Conservation (phyloP, 768 basidiomycete genomes). For the Wakefieldia striispora region DNA sequence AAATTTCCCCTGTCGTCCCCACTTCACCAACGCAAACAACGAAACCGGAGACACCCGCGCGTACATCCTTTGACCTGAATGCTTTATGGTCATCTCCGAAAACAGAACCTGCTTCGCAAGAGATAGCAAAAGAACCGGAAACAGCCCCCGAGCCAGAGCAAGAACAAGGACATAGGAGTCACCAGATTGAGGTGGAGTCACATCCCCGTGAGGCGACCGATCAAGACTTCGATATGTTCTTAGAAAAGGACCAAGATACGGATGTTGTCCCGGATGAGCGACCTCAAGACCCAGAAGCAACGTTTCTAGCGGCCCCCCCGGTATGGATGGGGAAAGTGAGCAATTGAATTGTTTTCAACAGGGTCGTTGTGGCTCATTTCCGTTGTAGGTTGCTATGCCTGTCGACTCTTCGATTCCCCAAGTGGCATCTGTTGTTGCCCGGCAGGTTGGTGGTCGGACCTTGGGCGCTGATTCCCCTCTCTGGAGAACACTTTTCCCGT, state of each 20-base stretch:
- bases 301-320: constrained; percentile 53
- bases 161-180: constrained; percentile 40
- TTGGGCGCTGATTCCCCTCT: constrained; percentile 56
- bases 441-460: constrained; percentile 75
- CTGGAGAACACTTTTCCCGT: constrained; percentile 78
- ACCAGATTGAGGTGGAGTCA: constrained; percentile 43
- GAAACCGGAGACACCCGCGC: constrained; percentile 44
- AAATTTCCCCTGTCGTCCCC: constrained; percentile 23
- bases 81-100: constrained; percentile 65
- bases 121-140: constrained; percentile 23
- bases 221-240: constrained; percentile 84
- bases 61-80: constrained; percentile 67
- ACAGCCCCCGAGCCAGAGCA: constrained; percentile 28
- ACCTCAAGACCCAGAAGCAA: constrained; percentile 43
- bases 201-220: constrained; percentile 53
- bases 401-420: constrained; percentile 68
- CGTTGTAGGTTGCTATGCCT: constrained; percentile 71
- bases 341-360: constrained; percentile 4
- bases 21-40: constrained; percentile 23
- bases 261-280: constrained; percentile 22
- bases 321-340: constrained; percentile 79
- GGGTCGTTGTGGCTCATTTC: constrained; percentile 12
- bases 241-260: constrained; percentile 55
- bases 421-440: constrained; percentile 63
- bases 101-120: constrained; percentile 24